phyloP scores from a whole-genome alignment of 1,284 basidiomycete species.

The Retiboletus fuscus region DNA sequence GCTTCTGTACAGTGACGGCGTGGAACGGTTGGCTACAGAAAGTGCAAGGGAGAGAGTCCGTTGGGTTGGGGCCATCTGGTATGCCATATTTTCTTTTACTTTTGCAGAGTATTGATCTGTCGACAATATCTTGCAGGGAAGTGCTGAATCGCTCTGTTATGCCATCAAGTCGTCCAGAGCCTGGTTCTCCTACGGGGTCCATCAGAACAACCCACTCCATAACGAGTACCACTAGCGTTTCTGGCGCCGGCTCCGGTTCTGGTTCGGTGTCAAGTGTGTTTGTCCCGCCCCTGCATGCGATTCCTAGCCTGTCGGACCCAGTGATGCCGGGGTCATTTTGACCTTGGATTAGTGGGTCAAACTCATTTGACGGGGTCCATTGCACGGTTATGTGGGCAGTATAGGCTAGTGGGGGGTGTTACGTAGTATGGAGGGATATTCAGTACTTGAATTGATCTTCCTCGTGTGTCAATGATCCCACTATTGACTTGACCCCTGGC shows the following conservation, averaged over 20 bases:
- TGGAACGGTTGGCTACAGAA: constrained; percentile 86
- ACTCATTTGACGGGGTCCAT: no score
- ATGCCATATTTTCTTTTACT: constrained; percentile 45
- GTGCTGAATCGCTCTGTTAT: constrained; percentile 64
- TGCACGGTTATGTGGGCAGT: no score
- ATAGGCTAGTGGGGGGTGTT: no score
- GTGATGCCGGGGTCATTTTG: no score
- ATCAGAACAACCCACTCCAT: constrained; percentile 76
- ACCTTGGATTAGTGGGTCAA: no score
- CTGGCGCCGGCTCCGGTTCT: constrained; percentile 53
- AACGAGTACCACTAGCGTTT: constrained; percentile 50
- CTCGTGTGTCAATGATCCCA: no score
- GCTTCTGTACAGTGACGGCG: constrained; percentile 86
- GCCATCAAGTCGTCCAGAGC: constrained; percentile 62
- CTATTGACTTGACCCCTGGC: no score
- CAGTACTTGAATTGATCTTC: no score
- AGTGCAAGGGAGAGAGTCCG: constrained; percentile 84
- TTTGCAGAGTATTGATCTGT: constrained; percentile 6
- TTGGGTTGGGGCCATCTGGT: constrained; percentile 92
- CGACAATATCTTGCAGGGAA: constrained; percentile 64
- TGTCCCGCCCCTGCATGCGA: constrained; percentile 72
- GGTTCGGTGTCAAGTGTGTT: constrained; percentile 78
- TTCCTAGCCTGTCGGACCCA: no score
- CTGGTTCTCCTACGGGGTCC: constrained; percentile 77
- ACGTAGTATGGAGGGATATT: no score